Evolutionary conservation across 2,329 filamentous ascomycete species (phyloP), one percentile per base, ranked within the genome.

Genomic region (Colletotrichum cuscutae): DNA sequence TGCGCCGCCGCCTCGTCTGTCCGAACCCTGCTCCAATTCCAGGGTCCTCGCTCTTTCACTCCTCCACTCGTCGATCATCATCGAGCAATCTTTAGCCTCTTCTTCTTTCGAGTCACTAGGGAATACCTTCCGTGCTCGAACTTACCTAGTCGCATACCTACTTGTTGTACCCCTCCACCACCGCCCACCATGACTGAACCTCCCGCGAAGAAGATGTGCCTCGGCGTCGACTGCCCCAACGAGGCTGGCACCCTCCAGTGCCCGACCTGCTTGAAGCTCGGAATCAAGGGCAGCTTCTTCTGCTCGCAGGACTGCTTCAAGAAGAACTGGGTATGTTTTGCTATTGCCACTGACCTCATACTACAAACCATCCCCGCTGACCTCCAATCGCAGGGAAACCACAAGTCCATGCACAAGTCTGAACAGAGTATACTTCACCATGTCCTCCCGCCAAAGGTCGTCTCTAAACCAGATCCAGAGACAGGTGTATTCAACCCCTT

Each of bases 291-390:
- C 80, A 97, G 95, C 86, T 98, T 92, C 85, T 99, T 98, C 86
- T 99, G 97, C 87, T 95, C 95, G 32, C 97, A 99, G 83, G 97
- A 98, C 78, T 99, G 97, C 87, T 99, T 99, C 86, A 98, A 98
- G 89, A 93, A 92, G 83, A 99, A 95, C 87, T 99, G 97, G 97
- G 97, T 98, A 91, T 78, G 90, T 77, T 77, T 75, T 77, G n/a
- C n/a, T 42, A 56, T 46, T 57, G 62, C 54, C 5, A 8, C 52
- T 46, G 52, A 37, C 54, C 9, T 12, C 8, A 22, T 37, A 26
- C 5, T 4, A 37, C 19, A 32, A 6, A n/a, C 54, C 8, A 49
- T 52, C 5, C 26, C 32, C 53, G 42, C 73, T 69, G 53, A 75
- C 46, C 49, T 15, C 30, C 46, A 5, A 37, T 57, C 22, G 65